A percentile compares a stretch with the other conserved stretches of the same genome.
phyloP scores from a whole-genome alignment of 1,284 basidiomycete species.

The Trichosporon asahii region DNA sequence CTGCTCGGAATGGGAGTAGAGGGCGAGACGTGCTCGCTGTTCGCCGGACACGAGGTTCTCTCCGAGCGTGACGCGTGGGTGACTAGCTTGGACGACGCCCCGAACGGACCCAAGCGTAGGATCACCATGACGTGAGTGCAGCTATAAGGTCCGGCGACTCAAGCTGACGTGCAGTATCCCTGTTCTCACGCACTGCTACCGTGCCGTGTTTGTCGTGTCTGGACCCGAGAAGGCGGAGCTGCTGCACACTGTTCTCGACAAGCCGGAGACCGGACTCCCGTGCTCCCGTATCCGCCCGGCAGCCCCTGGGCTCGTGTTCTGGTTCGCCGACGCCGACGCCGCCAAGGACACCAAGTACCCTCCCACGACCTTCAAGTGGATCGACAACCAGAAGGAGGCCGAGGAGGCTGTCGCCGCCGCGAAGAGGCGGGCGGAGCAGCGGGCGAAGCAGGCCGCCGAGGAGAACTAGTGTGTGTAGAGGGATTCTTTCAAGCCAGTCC shows the following conservation, averaged over 20 bases:
- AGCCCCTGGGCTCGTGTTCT: constrained; percentile 80
- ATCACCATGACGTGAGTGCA: constrained; percentile 70
- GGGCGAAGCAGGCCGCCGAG: constrained; percentile 25
- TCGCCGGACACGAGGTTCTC: constrained; percentile 85
- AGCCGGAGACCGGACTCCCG: constrained; percentile 76
- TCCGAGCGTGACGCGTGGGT: constrained; percentile 88
- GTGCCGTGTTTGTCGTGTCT: constrained; percentile 83
- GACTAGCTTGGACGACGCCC: constrained; percentile 85
- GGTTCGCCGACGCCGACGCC: constrained; percentile 80
- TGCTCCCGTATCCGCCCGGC: constrained; percentile 77
- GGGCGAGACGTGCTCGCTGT: constrained; percentile 94
- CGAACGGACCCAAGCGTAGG: constrained; percentile 85
- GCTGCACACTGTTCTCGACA: constrained; percentile 74
- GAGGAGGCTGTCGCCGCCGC: constrained; percentile 49
- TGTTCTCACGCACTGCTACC: constrained; percentile 86
- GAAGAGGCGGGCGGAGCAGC: constrained; percentile 33
- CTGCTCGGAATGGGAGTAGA: constrained; percentile 91
- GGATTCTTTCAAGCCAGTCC: neutral
- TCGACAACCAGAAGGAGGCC: constrained; percentile 51
- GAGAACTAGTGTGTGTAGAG: constrained; percentile 15
- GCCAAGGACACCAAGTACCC: constrained; percentile 56
- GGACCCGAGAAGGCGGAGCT: constrained; percentile 82
- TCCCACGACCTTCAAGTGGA: constrained; percentile 51
- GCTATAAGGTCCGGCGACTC: neutral
- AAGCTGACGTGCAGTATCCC: constrained; percentile 54